Evolutionary conservation across 306 rosid genomes (phyloP), one percentile per base, ranked within the genome.

Genomic region (Heteromeles arbutifolia): DNA sequence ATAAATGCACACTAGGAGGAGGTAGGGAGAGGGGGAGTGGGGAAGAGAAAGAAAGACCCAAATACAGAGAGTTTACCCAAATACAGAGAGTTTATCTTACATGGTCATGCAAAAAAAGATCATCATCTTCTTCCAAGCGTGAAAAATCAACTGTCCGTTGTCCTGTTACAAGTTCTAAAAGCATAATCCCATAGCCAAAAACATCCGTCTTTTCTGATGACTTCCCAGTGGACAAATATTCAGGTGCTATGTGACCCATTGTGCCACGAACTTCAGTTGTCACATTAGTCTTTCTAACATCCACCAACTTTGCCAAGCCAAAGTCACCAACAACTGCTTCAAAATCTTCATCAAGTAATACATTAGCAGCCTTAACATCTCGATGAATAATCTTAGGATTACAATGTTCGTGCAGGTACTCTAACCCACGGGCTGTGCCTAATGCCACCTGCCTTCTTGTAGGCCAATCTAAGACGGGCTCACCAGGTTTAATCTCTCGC

Each of bases 241-340:
- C 99, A 22, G 99, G 99, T 78, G 99, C 99, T 83, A 96, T 92
- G 88, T 96, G 99, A 74, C 99, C 99, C 99, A 96, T 90, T 68
- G 99, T 96, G 72, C 99, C 99, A 39, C 99, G 97, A 85, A 96
- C 92, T 87, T 96, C 96, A 78, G 99, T 96, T 70, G 99, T 96
- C 79, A 92, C 99, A 11, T 87, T 89, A 68, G 99, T 90, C 84
- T 87, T 90, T 68, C 98, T 86, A 83, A 93, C 92, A 86, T 96
- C 99, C 56, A 96, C 99, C 81, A 96, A 82, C 90, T 96, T 96
- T n/a, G 99, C 99, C 82, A 96, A 74, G 80, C 99, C 99, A 77
- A 96, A 96, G 78, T 96, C 99, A 3, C 99, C 99, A 44, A 96
- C 99, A 78, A 92, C 98, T 67, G 99, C 99, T 85, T 96, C 99